phyloP scores from a whole-genome alignment of 495 filamentous ascomycete species.

The Amniculicola lignicola region DNA sequence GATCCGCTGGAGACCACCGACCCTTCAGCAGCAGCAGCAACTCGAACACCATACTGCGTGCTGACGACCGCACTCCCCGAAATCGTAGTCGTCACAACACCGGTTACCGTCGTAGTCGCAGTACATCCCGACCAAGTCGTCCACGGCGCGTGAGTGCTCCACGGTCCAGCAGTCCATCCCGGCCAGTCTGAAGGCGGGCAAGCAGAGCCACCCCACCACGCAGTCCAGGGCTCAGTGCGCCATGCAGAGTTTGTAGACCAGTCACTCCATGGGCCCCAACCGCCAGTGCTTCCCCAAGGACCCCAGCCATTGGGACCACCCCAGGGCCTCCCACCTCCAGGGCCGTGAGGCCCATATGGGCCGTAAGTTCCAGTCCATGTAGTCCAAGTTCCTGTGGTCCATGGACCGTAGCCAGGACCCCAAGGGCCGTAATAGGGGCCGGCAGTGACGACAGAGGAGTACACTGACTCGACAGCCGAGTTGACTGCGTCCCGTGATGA shows the following conservation, averaged over 20 bases:
- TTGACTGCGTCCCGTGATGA: slow-evolving; percentile 8
- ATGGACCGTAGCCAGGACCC: neutral
- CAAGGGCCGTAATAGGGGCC: slow-evolving; percentile 22
- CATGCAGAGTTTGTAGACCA: slow-evolving; percentile 26
- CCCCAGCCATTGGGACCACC: slow-evolving; percentile 12
- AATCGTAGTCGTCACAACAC: slow-evolving; percentile 34
- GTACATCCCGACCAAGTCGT: slow-evolving; percentile 39
- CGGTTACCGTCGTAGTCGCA: slow-evolving; percentile 34
- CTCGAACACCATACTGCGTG: slow-evolving; percentile 35
- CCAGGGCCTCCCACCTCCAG: neutral
- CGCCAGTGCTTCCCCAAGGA: slow-evolving; percentile 16
- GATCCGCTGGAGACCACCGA: too few species aligned
- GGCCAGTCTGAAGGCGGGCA: slow-evolving; percentile 38
- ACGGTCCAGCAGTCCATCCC: slow-evolving; percentile 38
- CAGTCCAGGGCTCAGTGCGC: slow-evolving; percentile 36
- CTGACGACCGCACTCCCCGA: slow-evolving; percentile 23
- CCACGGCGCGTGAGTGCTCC: slow-evolving; percentile 38
- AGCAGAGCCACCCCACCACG: slow-evolving; percentile 36
- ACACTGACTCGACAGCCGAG: slow-evolving; percentile 9
- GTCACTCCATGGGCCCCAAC: slow-evolving; percentile 33
- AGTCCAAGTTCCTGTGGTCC: neutral
- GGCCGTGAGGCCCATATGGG: slow-evolving; percentile 1
- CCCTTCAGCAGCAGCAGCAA: slow-evolving; percentile 30
- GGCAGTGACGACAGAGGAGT: slow-evolving; percentile 6
- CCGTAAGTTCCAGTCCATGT: slow-evolving; percentile 2